Evolutionary conservation across 176 grass and related monocot species (phyloP).

Genomic region (Leersia perrieri): DNA sequence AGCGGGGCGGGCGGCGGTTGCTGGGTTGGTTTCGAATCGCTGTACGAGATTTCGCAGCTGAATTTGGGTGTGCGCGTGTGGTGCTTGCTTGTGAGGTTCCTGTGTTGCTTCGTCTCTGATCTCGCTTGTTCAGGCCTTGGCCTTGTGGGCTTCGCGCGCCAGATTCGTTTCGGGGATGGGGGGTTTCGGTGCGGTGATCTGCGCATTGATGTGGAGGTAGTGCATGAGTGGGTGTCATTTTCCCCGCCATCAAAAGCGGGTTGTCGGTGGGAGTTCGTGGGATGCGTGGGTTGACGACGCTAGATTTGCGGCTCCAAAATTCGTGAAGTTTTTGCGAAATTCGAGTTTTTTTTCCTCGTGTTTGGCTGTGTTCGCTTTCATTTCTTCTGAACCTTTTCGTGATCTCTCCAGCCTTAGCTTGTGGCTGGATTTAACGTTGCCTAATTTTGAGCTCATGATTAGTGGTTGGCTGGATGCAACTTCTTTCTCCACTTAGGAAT

Average conservation of each 20-base stretch:
- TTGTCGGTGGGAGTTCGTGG: slow-evolving; percentile 31
- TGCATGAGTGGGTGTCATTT: background rate
- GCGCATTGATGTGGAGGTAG: background rate
- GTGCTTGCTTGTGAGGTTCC: background rate
- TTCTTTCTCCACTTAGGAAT: background rate
- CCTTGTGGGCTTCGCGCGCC: background rate
- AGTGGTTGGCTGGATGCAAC: background rate
- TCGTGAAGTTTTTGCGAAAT: background rate
- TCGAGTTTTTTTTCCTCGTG: background rate
- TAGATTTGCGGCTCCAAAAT: slow-evolving; percentile 28
- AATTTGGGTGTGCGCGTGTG: background rate
- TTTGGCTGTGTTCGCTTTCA: background rate
- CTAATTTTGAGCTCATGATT: background rate
- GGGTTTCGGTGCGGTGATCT: slow-evolving; percentile 21
- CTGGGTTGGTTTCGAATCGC: background rate
- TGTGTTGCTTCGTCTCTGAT: background rate
- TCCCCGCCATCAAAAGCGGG: background rate
- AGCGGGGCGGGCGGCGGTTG: background rate
- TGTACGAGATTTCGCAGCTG: background rate
- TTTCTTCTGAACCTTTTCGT: background rate
- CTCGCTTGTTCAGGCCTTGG: background rate
- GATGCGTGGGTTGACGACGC: background rate
- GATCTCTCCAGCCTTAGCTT: background rate
- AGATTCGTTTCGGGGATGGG: background rate
- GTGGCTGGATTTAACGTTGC: background rate